Conservation (phyloP, 139 green algal genomes). For the Closterium sp. region DNA sequence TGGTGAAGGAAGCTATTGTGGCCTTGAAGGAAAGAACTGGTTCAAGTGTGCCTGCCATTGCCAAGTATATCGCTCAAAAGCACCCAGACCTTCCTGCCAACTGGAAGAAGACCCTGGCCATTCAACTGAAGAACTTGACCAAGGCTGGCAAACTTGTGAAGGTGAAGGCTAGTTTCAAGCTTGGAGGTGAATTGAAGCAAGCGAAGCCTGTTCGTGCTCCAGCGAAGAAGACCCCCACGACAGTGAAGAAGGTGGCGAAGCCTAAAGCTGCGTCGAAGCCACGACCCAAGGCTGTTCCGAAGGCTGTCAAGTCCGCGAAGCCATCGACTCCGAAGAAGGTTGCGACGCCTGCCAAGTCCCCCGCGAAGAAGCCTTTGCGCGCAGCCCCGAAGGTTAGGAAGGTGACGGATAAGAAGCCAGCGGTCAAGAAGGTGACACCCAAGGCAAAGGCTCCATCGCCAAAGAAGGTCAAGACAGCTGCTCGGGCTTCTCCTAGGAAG, state of each 20-base stretch:
- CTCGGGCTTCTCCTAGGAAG: slow-evolving; percentile 1
- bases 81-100: slow-evolving; percentile 54
- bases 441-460: neutral
- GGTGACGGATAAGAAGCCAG: neutral
- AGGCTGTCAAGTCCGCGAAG: neutral
- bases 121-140: slow-evolving; percentile 16
- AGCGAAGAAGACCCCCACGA: neutral
- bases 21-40: slow-evolving; percentile 69
- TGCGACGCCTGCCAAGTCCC: neutral
- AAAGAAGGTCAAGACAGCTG: neutral
- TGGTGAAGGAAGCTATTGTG: slow-evolving; percentile 70
- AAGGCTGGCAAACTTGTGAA: slow-evolving; percentile 35
- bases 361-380: neutral
- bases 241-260: slow-evolving; percentile 4
- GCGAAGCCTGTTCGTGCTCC: neutral
- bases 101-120: slow-evolving; percentile 63
- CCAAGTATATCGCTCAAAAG: slow-evolving; percentile 74
- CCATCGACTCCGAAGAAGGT: neutral
- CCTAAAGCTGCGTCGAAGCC: neutral
- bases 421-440: neutral
- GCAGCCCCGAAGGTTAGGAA: neutral
- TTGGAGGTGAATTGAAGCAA: slow-evolving; percentile 19
- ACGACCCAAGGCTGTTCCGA: neutral
- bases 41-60: slow-evolving; percentile 65
- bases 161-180: slow-evolving; percentile 42